Conservation (phyloP, 75 land plant species). For the Picea glauca region DNA sequence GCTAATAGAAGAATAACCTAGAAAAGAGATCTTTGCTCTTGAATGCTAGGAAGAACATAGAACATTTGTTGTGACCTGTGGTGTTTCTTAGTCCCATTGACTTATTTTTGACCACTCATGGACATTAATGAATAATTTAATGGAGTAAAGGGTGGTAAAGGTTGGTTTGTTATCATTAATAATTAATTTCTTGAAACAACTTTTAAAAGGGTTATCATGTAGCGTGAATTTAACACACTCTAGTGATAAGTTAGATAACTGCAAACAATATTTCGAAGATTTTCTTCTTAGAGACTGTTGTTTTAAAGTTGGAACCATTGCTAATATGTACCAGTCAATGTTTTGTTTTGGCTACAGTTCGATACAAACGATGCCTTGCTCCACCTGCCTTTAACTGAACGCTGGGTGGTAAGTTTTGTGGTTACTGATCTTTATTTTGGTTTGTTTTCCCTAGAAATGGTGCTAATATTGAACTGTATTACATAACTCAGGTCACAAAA, state of each 20-base stretch:
- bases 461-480: background rate
- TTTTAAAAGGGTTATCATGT: background rate
- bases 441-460: background rate
- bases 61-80: background rate
- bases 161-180: background rate
- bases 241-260: background rate
- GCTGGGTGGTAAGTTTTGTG: conserved; percentile 82
- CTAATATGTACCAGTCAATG: background rate
- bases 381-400: conserved; percentile 60
- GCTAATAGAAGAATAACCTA: background rate
- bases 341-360: conserved; percentile 38
- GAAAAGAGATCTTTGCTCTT: background rate
- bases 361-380: conserved; percentile 35
- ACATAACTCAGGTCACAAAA: conserved; percentile 68
- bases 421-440: background rate
- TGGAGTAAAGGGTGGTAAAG: too few species aligned
- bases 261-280: background rate
- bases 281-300: background rate
- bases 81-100: too few species aligned
- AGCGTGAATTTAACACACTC: background rate
- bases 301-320: background rate
- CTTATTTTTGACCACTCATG: too few species aligned
- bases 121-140: too few species aligned
- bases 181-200: background rate
- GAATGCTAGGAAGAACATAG: background rate